Conservation (phyloP, 495 filamentous ascomycete species). For the Penicillium diatomitis region DNA sequence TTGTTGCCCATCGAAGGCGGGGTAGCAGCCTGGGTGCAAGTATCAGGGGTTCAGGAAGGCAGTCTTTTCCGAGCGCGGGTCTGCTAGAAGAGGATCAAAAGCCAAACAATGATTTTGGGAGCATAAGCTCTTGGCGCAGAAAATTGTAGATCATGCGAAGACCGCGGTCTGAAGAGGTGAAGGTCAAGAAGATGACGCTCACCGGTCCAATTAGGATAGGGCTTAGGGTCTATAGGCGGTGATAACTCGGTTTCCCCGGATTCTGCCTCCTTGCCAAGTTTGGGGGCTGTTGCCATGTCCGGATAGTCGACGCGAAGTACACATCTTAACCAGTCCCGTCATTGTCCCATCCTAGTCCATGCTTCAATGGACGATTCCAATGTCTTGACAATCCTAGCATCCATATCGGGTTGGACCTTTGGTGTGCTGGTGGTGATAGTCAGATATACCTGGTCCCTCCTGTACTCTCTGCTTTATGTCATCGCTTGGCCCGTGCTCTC, state of each 20-base stretch:
- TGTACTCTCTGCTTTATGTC: slow-evolving; percentile 22
- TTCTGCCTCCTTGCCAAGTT: slow-evolving; percentile 3
- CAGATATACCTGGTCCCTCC: slow-evolving; percentile 17
- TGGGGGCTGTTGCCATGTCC: too few relatives aligned
- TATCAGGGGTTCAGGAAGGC: slow-evolving; percentile 1
- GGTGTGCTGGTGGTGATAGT: slow-evolving; percentile 31
- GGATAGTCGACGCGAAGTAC: too few relatives aligned
- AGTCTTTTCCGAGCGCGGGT: neutral
- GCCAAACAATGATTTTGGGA: slow-evolving; percentile 10
- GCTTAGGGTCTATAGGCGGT: slow-evolving; percentile 16
- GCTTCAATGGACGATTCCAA: too few relatives aligned
- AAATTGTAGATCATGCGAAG: slow-evolving; percentile 1
- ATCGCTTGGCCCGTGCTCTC: slow-evolving; percentile 39
- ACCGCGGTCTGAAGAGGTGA: slow-evolving; percentile 7
- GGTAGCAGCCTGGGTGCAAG: slow-evolving; percentile 7
- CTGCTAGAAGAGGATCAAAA: slow-evolving; percentile 2
- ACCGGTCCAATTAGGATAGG: slow-evolving; percentile 13
- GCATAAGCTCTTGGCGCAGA: slow-evolving; percentile 15
- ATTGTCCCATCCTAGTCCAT: too few relatives aligned
- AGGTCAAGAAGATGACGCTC: slow-evolving; percentile 17
- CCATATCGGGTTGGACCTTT: slow-evolving; percentile 8
- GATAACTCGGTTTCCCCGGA: slow-evolving; percentile 15
- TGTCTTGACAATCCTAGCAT: neutral
- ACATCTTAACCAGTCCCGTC: too few relatives aligned
- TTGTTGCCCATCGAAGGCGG: slow-evolving; percentile 41